Conservation (phyloP, 768 basidiomycete species). For the Trametes gibbosa region DNA sequence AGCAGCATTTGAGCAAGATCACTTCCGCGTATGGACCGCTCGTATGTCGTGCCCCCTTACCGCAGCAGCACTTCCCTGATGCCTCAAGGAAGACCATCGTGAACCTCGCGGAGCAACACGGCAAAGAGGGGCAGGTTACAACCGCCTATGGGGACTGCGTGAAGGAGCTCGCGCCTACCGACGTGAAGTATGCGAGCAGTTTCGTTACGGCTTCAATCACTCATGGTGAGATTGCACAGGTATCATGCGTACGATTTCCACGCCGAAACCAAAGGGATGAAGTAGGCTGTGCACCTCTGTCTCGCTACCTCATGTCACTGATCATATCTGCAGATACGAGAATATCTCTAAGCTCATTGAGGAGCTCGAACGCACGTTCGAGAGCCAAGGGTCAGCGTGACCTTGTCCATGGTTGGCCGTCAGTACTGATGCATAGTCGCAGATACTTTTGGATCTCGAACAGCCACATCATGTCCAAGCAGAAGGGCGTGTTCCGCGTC, state of each 20-base stretch:
- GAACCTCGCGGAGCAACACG: conserved; percentile 88
- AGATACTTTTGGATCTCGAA: conserved; percentile 86
- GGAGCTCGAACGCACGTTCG: conserved; percentile 70
- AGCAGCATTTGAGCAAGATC: conserved; percentile 69
- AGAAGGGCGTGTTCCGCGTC: conserved; percentile 83
- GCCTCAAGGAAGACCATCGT: conserved; percentile 58
- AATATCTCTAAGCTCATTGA: conserved; percentile 79
- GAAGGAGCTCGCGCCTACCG: conserved; percentile 50
- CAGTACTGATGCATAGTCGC: background rate
- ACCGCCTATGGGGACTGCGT: conserved; percentile 73
- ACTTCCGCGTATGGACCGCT: conserved; percentile 73
- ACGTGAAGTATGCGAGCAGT: conserved; percentile 48
- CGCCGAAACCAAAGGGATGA: conserved; percentile 91
- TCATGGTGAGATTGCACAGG: conserved; percentile 33
- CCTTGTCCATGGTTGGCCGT: background rate
- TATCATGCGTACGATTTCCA: conserved; percentile 93
- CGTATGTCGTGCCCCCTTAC: conserved; percentile 40
- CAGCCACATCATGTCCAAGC: conserved; percentile 65
- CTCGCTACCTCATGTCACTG: conserved; percentile 1
- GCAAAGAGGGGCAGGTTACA: conserved; percentile 83
- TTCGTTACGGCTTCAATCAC: background rate
- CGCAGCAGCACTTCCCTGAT: background rate
- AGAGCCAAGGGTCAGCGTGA: conserved; percentile 65
- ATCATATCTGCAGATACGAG: conserved; percentile 60
- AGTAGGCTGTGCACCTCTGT: conserved; percentile 41